A percentile compares a stretch with the other conserved stretches of the same genome.
Conservation (phyloP, 2,329 filamentous ascomycete species). For the Fusarium coicis region DNA sequence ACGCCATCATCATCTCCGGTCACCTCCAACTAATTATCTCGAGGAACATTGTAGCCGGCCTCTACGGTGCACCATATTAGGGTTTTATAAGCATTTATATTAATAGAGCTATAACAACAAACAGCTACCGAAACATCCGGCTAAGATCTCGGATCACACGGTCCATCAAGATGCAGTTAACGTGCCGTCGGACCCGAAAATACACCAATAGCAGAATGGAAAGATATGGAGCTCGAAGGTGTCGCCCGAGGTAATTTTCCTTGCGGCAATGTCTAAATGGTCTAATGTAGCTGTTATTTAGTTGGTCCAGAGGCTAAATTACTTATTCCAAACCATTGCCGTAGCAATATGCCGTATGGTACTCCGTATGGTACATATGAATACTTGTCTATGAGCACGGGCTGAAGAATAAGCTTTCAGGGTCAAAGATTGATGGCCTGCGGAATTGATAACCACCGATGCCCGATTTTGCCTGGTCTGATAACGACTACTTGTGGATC, state of each 20-base stretch:
- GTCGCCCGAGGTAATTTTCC: not conserved
- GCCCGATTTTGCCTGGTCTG: not conserved
- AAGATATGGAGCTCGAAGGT: not conserved
- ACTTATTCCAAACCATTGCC: not conserved
- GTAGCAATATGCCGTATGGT: not conserved
- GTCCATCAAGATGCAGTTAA: too few relatives aligned
- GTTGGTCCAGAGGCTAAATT: not conserved
- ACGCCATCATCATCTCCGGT: too few relatives aligned
- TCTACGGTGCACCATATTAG: too few relatives aligned
- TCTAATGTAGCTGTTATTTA: not conserved
- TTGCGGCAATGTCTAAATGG: not conserved
- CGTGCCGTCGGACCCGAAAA: not conserved
- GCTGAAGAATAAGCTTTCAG: not conserved
- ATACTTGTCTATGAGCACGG: not conserved
- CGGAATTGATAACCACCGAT: not conserved
- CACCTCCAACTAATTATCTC: not conserved
- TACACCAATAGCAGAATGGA: not conserved
- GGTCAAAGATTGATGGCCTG: not conserved
- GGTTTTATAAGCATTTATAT: not conserved
- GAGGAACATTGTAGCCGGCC: not conserved
- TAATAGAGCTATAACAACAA: not conserved
- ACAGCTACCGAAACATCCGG: not conserved
- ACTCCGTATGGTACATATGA: not conserved
- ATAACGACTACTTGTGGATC: not conserved
- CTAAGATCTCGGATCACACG: not conserved